A percentile compares a stretch with the other conserved stretches of the same genome.
Conservation (phyloP, 148 eudicot genomes). For the Polygonum maritimum region DNA sequence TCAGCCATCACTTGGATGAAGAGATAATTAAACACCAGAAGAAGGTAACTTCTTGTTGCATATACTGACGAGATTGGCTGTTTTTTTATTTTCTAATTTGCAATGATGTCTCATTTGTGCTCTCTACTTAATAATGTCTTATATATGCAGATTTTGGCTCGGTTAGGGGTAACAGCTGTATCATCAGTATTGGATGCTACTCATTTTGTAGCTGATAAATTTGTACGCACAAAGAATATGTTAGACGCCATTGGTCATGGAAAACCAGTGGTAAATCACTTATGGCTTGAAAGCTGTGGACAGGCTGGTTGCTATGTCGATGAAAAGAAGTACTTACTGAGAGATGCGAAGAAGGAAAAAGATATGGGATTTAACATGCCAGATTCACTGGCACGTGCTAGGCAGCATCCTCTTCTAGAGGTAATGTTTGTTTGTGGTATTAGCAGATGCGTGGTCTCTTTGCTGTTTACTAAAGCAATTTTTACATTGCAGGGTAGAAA, state of each 20-base stretch:
- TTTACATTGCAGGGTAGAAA: constrained; percentile 37
- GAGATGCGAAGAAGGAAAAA: constrained; percentile 83
- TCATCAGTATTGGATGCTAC: constrained; percentile 32
- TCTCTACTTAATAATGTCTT: neutral
- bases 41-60: constrained; percentile 38
- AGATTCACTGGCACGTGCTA: constrained; percentile 55
- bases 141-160: constrained; percentile 25
- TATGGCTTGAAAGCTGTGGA: constrained; percentile 82
- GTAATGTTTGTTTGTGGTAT: constrained; percentile 16
- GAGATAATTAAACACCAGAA: constrained; percentile 69
- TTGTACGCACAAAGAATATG: constrained; percentile 85
- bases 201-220: constrained; percentile 75
- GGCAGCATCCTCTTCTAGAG: constrained; percentile 66
- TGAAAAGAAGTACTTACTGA: constrained; percentile 72
- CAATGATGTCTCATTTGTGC: neutral
- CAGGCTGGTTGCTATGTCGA: constrained; percentile 63
- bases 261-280: constrained; percentile 70
- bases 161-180: constrained; percentile 24
- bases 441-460: neutral
- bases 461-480: neutral
- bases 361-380: constrained; percentile 80
- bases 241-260: constrained; percentile 85
- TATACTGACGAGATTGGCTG: neutral
- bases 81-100: neutral
- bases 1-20: constrained; percentile 84